A percentile compares a stretch with the other conserved stretches of the same genome.
Evolutionary conservation across 805 yeast species (phyloP).

Genomic region (Zygoascus tannicola): DNA sequence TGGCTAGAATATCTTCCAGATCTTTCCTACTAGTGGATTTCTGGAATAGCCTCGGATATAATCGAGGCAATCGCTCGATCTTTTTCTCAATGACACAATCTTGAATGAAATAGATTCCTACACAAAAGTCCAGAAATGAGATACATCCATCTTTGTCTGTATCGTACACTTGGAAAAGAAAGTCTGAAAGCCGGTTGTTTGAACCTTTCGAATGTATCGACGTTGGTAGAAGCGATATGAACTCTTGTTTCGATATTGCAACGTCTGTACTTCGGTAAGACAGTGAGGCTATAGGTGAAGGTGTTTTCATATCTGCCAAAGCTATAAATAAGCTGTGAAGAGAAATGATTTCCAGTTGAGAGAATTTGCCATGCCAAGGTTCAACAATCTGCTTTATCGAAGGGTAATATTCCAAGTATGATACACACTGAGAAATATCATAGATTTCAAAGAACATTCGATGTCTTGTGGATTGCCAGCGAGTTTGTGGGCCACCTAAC

Average conservation of each 20-base stretch:
- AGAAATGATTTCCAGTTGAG: too few species aligned
- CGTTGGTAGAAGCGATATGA: background rate
- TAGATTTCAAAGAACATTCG: too few species aligned
- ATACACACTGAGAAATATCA: too few species aligned
- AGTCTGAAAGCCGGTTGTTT: background rate
- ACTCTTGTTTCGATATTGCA: constrained; percentile 1
- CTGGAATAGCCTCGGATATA: background rate
- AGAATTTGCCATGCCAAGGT: too few species aligned
- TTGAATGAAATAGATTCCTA: background rate
- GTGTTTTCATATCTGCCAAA: too few species aligned
- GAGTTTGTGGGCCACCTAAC: too few species aligned
- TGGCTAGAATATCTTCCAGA: background rate
- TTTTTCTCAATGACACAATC: background rate
- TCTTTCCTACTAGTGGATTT: background rate
- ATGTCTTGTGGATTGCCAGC: too few species aligned
- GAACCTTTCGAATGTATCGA: background rate
- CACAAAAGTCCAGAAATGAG: constrained; percentile 7
- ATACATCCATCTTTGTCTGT: constrained; percentile 7
- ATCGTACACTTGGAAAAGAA: constrained; percentile 7
- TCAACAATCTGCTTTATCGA: too few species aligned
- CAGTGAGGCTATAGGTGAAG: too few species aligned
- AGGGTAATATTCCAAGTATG: too few species aligned
- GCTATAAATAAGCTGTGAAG: too few species aligned
- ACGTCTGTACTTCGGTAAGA: background rate
- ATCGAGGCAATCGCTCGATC: background rate